Evolutionary conservation across 495 filamentous ascomycete species (phyloP).

Genomic region (Haplographium delicatum): DNA sequence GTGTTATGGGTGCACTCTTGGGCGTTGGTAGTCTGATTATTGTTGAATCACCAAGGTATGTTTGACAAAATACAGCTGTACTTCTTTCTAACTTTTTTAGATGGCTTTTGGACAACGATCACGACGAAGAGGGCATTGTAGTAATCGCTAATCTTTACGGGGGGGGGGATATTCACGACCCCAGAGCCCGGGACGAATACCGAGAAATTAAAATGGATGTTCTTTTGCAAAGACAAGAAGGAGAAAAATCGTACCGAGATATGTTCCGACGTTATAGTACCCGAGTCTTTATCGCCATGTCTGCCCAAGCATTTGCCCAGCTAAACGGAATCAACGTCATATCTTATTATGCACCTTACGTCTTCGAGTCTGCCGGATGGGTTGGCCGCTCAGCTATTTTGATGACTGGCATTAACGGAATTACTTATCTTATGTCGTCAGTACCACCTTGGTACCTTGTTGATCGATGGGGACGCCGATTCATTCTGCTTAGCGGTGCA

Average conservation of each 20-base stretch:
- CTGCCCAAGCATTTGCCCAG: slow-evolving; percentile 90
- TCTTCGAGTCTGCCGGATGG: slow-evolving; percentile 97
- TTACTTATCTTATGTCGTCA: slow-evolving; percentile 85
- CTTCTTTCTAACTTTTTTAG: too few species aligned
- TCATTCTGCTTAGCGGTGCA: slow-evolving; percentile 87
- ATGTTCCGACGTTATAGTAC: slow-evolving; percentile 94
- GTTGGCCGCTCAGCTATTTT: slow-evolving; percentile 80
- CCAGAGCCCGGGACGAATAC: slow-evolving; percentile 87
- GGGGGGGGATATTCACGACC: slow-evolving; percentile 87
- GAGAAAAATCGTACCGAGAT: slow-evolving; percentile 83
- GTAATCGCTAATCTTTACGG: slow-evolving; percentile 98
- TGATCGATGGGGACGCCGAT: slow-evolving; percentile 83
- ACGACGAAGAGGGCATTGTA: slow-evolving; percentile 96
- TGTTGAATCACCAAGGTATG: slow-evolving; percentile 88
- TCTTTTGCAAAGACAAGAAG: slow-evolving; percentile 85
- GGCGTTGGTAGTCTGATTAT: slow-evolving; percentile 85
- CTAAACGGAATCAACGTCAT: slow-evolving; percentile 99
- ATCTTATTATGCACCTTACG: slow-evolving; percentile 94
- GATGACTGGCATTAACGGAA: slow-evolving; percentile 95
- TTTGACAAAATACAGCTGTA: too few species aligned
- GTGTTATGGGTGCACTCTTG: slow-evolving; percentile 83
- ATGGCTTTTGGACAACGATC: slow-evolving; percentile 96
- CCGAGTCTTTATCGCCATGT: slow-evolving; percentile 98
- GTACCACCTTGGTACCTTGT: slow-evolving; percentile 97
- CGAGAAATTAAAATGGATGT: slow-evolving; percentile 99